phyloP scores from a whole-genome alignment of 202 grass and related monocot genomes.

The Setaria viridis region DNA sequence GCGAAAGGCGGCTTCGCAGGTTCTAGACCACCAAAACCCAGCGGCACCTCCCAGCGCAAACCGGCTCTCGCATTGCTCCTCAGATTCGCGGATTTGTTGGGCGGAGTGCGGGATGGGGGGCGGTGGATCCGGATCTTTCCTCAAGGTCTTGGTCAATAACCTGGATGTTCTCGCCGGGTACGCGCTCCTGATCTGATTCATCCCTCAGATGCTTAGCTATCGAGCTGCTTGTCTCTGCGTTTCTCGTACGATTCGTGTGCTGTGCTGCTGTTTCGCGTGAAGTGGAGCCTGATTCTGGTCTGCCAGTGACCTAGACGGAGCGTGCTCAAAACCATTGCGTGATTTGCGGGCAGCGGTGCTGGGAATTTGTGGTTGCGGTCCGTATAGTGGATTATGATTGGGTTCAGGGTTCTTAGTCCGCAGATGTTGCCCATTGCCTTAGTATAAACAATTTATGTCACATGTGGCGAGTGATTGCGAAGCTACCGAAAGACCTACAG shows the following conservation, averaged over 20 bases:
- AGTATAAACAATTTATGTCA: not conserved
- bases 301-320: not conserved
- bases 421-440: not conserved
- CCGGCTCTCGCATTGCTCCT: not conserved
- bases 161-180: conserved; percentile 93
- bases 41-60: conserved; percentile 27
- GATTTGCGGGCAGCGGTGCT: not conserved
- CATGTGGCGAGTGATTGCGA: not conserved
- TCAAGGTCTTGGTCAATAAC: conserved; percentile 84
- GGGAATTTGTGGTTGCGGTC: not conserved
- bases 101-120: conserved; percentile 44
- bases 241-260: conserved; percentile 5
- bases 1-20: conserved; percentile 26
- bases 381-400: not conserved
- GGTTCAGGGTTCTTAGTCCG: conserved; percentile 27
- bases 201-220: not conserved
- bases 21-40: conserved; percentile 27
- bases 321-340: not conserved
- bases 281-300: too few relatives aligned
- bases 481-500: not conserved
- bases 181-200: conserved; percentile 35
- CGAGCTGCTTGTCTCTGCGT: not conserved
- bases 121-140: conserved; percentile 84
- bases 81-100: conserved; percentile 27
- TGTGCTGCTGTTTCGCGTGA: not conserved